Conservation (phyloP, 2,329 filamentous ascomycete genomes). For the Epichloe sylvatica region DNA sequence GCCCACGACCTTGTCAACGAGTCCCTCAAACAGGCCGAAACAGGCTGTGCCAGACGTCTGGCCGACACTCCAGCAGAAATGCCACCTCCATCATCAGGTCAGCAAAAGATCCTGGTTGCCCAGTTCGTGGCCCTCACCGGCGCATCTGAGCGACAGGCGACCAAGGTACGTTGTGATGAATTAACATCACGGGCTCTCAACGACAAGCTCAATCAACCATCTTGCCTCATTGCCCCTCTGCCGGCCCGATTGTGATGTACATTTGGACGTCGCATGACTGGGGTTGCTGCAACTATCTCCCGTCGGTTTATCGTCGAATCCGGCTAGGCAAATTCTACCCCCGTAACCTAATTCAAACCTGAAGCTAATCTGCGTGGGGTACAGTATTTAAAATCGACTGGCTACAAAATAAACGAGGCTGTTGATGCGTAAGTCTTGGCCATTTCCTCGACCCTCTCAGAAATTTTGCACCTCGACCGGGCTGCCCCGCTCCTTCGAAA, state of each 20-base stretch:
- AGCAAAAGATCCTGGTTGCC: constrained; percentile 26
- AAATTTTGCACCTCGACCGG: background rate
- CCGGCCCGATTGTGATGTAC: constrained; percentile 1
- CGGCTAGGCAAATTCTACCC: background rate
- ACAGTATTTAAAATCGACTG: constrained; percentile 34
- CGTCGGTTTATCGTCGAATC: background rate
- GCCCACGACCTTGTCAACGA: background rate
- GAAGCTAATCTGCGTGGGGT: constrained; percentile 12
- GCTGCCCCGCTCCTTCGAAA: background rate
- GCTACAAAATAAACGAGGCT: constrained; percentile 39
- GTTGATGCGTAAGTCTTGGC: constrained; percentile 41
- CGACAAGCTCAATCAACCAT: background rate
- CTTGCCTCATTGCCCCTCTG: background rate
- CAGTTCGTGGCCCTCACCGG: constrained; percentile 32
- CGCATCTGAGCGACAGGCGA: constrained; percentile 28
- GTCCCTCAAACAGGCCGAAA: background rate
- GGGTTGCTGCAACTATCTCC: background rate
- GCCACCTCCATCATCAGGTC: constrained; percentile 21
- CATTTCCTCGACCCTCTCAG: background rate
- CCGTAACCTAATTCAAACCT: background rate
- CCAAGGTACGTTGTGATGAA: constrained; percentile 25
- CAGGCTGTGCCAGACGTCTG: background rate
- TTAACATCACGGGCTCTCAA: background rate
- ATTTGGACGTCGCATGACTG: background rate
- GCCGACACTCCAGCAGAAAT: constrained; percentile 15